Evolutionary conservation across 202 grass and related monocot genomes (phyloP).

Genomic region (Zizania palustris): DNA sequence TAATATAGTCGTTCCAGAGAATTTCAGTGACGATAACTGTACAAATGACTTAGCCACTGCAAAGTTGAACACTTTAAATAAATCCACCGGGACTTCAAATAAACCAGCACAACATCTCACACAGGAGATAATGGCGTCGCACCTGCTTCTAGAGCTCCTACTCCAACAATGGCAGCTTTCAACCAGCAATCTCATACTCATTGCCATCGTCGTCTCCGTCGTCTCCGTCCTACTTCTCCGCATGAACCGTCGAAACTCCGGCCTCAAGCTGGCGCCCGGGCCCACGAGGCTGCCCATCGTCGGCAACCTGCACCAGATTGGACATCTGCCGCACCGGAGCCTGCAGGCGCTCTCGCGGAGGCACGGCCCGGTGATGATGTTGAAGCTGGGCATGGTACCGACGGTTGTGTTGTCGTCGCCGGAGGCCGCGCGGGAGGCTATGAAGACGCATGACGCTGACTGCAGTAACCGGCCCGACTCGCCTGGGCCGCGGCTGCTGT

Average conservation of each 20-base stretch:
- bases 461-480: constrained; percentile 38
- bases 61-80: too few relatives aligned
- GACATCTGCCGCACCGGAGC: constrained; percentile 21
- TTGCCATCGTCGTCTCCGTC: neutral
- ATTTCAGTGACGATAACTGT: too few relatives aligned
- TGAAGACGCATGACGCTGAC: constrained; percentile 39
- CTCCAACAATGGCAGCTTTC: neutral
- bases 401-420: constrained; percentile 39
- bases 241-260: rapidly evolving
- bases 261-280: neutral
- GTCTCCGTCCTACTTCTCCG: neutral
- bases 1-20: too few relatives aligned
- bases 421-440: constrained; percentile 14
- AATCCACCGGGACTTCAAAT: too few relatives aligned
- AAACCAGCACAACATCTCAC: too few relatives aligned
- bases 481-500: constrained; percentile 25
- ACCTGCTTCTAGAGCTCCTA: neutral
- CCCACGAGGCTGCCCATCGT: constrained; percentile 32
- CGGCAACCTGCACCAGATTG: constrained; percentile 49
- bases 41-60: too few relatives aligned
- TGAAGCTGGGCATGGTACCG: constrained; percentile 25
- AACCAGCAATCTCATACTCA: too few relatives aligned
- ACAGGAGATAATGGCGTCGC: too few relatives aligned
- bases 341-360: neutral
- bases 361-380: constrained; percentile 36